A percentile compares a stretch with the other conserved stretches of the same genome.
Evolutionary conservation across 1,284 basidiomycete species (phyloP).

Genomic region (Rhodotorula sp.): DNA sequence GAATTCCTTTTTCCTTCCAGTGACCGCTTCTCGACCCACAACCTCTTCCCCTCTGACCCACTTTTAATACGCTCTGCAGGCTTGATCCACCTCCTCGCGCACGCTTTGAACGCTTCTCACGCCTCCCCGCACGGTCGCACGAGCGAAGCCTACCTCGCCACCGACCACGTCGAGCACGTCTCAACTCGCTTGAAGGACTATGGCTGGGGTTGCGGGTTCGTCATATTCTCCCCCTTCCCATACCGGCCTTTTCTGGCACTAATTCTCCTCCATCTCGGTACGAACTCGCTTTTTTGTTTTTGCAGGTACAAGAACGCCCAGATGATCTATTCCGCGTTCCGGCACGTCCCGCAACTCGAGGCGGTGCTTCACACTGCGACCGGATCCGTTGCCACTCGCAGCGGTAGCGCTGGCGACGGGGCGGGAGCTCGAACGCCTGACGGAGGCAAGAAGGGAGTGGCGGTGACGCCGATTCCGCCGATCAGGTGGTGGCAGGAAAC

Average conservation of each 20-base stretch:
- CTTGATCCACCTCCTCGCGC: constrained; percentile 7
- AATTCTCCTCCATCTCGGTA: no score
- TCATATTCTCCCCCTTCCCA: neutral
- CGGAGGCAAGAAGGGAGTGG: no score
- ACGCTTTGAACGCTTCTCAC: constrained; percentile 5
- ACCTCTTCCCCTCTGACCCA: neutral
- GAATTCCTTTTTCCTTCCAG: neutral
- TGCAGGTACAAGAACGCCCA: constrained; percentile 44
- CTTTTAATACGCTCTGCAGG: neutral
- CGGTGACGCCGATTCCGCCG: constrained; percentile 33
- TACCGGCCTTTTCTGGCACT: neutral
- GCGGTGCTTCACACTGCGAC: neutral
- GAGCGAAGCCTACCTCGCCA: constrained; percentile 24
- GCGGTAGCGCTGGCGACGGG: no score
- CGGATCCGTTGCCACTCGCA: no score
- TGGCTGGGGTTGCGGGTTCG: constrained; percentile 41
- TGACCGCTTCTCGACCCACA: neutral
- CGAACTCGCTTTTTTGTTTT: no score
- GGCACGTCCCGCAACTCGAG: constrained; percentile 34
- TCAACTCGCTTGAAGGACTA: constrained; percentile 30
- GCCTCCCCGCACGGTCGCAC: constrained; percentile 20
- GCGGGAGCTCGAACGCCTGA: neutral
- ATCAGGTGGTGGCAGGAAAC: constrained; percentile 42
- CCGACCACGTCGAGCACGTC: constrained; percentile 23
- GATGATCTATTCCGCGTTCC: constrained; percentile 43